Base-by-base conservation (phyloP, 2,329 filamentous ascomycete species). In the Rachicladosporium sp. region DNA sequence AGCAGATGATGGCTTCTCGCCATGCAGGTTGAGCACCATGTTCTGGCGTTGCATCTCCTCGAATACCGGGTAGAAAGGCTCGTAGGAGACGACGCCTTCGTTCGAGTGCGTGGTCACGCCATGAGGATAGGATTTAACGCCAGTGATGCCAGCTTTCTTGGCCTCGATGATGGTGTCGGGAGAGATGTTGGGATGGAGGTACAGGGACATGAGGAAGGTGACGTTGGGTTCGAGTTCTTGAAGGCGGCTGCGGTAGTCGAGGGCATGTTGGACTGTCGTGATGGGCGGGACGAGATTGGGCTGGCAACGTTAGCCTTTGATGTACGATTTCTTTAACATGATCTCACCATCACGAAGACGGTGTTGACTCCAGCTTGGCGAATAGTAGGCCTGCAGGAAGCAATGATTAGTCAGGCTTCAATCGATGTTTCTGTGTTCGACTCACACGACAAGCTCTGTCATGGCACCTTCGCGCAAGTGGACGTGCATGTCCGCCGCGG, bases 21-120 rank as follows among this genome's bases (percentile, higher is more conserved):
- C 89, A 58, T 96, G 88, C n/a, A 96, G 68, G 64, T 95, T 95
- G 32, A 93, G 71, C n/a, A 93, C 73, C 57, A 94, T 69, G 49
- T 80, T 78, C 49, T 87, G 76, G 43, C 78, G 66, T 57, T 94
- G 82, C 88, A 96, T 95, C 48, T 84, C 82, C n/a, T 71, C 74
- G 56, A 96, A 93, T 10, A 89, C 82, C 4, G 77, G 74, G 56
- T 82, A 82, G 63, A 85, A 89, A 23, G 70, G 64, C 44, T 78
- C 75, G 52, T 84, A 76, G 42, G 76, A 73, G 10, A 81, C 66
- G 15, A 88, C 82, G 9, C 83, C 84, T 19, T 73, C 75, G 29
- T 68, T 67, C 3, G 73, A 77, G 54, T 79, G 76, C 37, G 71
- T 75, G 3, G 71, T 74, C 30, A 74, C 70, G 29, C 67, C 67